phyloP scores from a whole-genome alignment of 805 yeast species.

The Ogataea thermomethanolica region DNA sequence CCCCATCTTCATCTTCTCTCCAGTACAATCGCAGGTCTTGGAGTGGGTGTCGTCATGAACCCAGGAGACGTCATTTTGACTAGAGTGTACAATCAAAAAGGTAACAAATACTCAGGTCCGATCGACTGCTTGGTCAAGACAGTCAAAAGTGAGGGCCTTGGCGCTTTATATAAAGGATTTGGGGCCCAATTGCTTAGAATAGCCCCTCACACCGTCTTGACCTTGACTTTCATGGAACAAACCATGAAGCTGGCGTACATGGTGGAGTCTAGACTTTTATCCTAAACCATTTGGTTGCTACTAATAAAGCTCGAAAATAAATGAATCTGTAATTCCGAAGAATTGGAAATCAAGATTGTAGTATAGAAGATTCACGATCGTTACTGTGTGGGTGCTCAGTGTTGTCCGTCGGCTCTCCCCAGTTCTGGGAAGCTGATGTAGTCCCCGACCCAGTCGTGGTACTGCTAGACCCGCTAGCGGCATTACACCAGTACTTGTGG shows the following conservation, averaged over 20 bases:
- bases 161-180: slow-evolving; percentile 92
- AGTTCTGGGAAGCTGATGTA: neutral
- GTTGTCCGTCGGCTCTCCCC: slow-evolving; percentile 5
- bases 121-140: slow-evolving; percentile 87
- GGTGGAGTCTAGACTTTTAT: slow-evolving; percentile 36
- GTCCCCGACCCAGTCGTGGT: slow-evolving; percentile 11
- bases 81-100: slow-evolving; percentile 92
- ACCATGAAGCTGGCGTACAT: slow-evolving; percentile 62
- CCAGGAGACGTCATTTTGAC: slow-evolving; percentile 97
- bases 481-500: slow-evolving; percentile 91
- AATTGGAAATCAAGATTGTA: neutral
- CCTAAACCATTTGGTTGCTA: slow-evolving; percentile 2
- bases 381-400: slow-evolving; percentile 1
- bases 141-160: slow-evolving; percentile 73
- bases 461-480: slow-evolving; percentile 20
- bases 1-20: slow-evolving; percentile 69
- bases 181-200: slow-evolving; percentile 88
- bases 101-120: slow-evolving; percentile 80
- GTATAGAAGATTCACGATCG: slow-evolving; percentile 2
- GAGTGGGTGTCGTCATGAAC: slow-evolving; percentile 93
- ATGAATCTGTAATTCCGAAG: no score
- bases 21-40: slow-evolving; percentile 78
- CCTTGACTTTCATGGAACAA: slow-evolving; percentile 93
- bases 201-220: slow-evolving; percentile 90
- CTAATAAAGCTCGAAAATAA: neutral